Base-by-base conservation (phyloP, 176 grass and related monocot genomes). In the Elymus sibiricus region DNA sequence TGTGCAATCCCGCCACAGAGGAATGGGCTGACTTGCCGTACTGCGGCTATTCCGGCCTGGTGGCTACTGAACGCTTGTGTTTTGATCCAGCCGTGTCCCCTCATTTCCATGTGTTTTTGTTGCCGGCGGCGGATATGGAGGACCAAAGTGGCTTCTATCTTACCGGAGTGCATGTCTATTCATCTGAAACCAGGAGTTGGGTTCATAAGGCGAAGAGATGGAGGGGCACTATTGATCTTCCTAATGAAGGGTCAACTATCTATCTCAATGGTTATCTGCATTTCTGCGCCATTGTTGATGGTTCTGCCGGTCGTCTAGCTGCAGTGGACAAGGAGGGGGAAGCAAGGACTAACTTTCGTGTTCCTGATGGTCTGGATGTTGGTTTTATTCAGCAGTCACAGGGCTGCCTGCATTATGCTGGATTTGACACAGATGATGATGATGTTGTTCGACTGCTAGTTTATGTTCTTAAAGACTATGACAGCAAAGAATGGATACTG, bases 241-340 rank as follows among this genome's bases (percentile, higher is more conserved):
- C 7, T 71, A 5, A 17, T 12, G 1, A 42, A 12, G 4, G 1
- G 12, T 1, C 64, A 12, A 35, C 24, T 37, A 38, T 74, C 6
- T 80, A 73, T 63, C 46, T 80, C 56, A 61, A 80, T 73, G 66
- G 85, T 2, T 14, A 10, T 74, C 62, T 86, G 26, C 77, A 86
- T 63, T 27, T 73, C 53, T 6, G 46, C 0, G 67, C 66, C 9
- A 12, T 10, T 39, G 28, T 70, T 22, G 4, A 9, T 10, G 4
- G 9, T 7, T 71, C 11, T 11, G 32, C 1, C 10, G 1, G 19
- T 25, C 1, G 14, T 19, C 15, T 79, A 31, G 43, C 70, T 56
- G 84, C 6, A 4, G 76, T 86, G 42, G 68, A 71, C 21, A 71
- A 22, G 9, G 5, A n/a, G 19, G 35, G 68, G 19, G 10, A 6